These are phyloP conservation scores for Glarea lozoyensis DNA, from an alignment of 495 filamentous ascomycete genomes.

Conservation along the genomic window DNA sequence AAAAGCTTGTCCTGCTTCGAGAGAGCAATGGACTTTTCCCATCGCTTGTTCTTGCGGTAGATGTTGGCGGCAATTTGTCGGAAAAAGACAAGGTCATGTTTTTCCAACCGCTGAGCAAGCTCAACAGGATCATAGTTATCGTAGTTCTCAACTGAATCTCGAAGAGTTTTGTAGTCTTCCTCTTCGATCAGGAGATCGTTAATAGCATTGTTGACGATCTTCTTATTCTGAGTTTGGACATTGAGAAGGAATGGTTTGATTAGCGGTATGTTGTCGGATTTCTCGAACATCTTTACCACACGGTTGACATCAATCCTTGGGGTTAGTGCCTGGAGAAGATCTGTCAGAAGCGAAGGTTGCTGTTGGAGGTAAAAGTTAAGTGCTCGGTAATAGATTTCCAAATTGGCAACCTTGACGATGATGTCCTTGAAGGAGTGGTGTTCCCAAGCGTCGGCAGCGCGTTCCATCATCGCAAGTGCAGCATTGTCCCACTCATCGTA, in stretches of 20 bases:
- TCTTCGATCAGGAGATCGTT: conserved; percentile 98
- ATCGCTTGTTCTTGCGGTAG: conserved; percentile 99
- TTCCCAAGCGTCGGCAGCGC: conserved; percentile 96
- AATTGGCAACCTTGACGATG: conserved; percentile 92
- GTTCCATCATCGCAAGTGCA: conserved; percentile 98
- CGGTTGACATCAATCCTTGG: conserved; percentile 95
- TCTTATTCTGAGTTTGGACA: conserved; percentile 96
- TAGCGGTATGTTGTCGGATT: conserved; percentile 94
- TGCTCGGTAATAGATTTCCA: conserved; percentile 98
- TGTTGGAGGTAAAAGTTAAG: conserved; percentile 98
- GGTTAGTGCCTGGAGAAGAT: conserved; percentile 86
- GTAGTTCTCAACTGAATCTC: conserved; percentile 95
- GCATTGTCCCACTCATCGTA: conserved; percentile 99
- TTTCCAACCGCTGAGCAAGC: conserved; percentile 88
- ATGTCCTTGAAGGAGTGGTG: conserved; percentile 99
- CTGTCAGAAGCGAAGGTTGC: conserved; percentile 89
- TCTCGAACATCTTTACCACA: conserved; percentile 96
- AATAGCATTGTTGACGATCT: conserved; percentile 94
- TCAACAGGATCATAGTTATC: conserved; percentile 98
- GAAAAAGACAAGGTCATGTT: conserved; percentile 98
- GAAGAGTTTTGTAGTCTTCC: conserved; percentile 97
- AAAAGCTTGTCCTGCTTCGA: conserved; percentile 99
- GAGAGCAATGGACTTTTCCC: conserved; percentile 98
- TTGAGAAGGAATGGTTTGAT: conserved; percentile 99
- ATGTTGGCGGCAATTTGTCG: conserved; percentile 96